phyloP scores from a whole-genome alignment of 176 grass and related monocot genomes.

The Musa beccarii region DNA sequence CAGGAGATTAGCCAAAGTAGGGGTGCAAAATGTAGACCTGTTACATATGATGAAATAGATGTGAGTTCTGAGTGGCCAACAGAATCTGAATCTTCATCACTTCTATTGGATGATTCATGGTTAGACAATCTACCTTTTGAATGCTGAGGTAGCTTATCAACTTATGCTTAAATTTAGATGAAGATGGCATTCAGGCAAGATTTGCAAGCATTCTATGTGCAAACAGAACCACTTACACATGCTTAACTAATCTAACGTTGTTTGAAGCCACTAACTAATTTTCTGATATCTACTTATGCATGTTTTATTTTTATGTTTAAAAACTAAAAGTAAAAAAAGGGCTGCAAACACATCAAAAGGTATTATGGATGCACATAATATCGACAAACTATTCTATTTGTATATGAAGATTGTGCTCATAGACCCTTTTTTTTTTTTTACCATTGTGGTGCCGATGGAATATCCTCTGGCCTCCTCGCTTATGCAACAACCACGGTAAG shows the following conservation, averaged over 20 bases:
- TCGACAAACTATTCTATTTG: no score
- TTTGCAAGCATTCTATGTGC: background rate
- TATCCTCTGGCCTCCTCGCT: no score
- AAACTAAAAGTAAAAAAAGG: no score
- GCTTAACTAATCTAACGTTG: no score
- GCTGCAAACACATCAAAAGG: no score
- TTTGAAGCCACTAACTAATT: no score
- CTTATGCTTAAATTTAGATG: constrained; percentile 8
- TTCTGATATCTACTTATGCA: background rate
- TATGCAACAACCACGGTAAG: no score
- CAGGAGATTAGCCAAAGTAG: constrained; percentile 16
- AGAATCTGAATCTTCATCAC: constrained; percentile 24
- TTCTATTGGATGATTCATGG: constrained; percentile 23
- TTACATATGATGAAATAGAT: constrained; percentile 24
- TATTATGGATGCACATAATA: no score
- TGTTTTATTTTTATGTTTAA: no score
- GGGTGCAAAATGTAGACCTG: constrained; percentile 12
- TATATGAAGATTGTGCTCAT: no score
- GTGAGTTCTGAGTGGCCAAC: constrained; percentile 21
- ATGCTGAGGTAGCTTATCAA: constrained; percentile 2
- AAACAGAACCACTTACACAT: background rate
- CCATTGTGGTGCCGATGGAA: no score
- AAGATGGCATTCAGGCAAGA: background rate
- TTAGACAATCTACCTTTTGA: constrained; percentile 21
- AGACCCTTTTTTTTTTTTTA: no score